phyloP scores from a whole-genome alignment of 805 yeast genomes.

The Saccharomycopsis selenospora region DNA sequence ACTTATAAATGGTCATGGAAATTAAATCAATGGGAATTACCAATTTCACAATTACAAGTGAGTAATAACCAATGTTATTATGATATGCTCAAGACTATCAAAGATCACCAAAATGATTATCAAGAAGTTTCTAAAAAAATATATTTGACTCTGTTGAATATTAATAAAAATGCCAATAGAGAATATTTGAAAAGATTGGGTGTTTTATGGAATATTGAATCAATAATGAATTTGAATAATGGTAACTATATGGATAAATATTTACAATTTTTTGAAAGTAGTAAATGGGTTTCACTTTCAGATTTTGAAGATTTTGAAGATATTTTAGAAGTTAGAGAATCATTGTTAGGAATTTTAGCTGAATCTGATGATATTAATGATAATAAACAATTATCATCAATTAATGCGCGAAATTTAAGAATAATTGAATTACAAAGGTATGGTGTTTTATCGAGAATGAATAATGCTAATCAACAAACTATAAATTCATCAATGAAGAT shows the following conservation, averaged over 20 bases:
- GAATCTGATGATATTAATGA: constrained; percentile 8
- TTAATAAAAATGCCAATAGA: constrained; percentile 13
- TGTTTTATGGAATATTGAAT: constrained; percentile 9
- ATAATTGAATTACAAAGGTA: constrained; percentile 37
- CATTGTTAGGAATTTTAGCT: constrained; percentile 31
- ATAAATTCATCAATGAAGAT: constrained; percentile 43
- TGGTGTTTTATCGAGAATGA: constrained; percentile 35
- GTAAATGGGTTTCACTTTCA: constrained; percentile 34
- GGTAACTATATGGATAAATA: constrained; percentile 19
- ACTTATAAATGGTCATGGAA: constrained; percentile 69
- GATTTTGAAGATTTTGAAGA: constrained; percentile 36
- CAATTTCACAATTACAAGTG: constrained; percentile 33
- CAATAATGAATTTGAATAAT: not conserved
- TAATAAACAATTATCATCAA: not conserved
- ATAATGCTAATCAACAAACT: constrained; percentile 40
- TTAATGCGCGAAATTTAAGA: constrained; percentile 20
- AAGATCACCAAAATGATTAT: constrained; percentile 29
- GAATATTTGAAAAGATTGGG: constrained; percentile 12
- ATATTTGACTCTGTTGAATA: constrained; percentile 22
- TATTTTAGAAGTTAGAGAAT: constrained; percentile 37
- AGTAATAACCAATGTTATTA: constrained; percentile 45
- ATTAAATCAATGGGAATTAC: constrained; percentile 69
- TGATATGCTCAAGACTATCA: constrained; percentile 40
- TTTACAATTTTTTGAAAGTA: constrained; percentile 19
- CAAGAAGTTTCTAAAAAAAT: constrained; percentile 23